These are phyloP conservation scores for Massariosphaeria phaeospora DNA, from an alignment of 495 filamentous ascomycete species.

Conservation along the genomic window DNA sequence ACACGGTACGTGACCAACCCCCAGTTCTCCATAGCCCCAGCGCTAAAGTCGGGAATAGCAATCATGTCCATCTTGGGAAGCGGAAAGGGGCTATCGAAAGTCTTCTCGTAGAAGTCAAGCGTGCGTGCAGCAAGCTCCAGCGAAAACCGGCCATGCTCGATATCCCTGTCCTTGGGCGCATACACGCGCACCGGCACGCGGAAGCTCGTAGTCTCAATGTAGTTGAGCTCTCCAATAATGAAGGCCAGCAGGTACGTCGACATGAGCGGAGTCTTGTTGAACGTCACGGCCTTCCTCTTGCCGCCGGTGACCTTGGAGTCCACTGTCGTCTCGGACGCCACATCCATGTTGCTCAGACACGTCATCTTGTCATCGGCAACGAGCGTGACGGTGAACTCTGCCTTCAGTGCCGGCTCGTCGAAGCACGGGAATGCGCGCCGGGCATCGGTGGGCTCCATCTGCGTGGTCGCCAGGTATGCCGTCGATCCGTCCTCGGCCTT, in stretches of 20 bases:
- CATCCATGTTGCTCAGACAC: slow-evolving; percentile 78
- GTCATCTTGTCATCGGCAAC: slow-evolving; percentile 69
- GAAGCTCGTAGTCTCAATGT: slow-evolving; percentile 69
- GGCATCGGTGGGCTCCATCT: slow-evolving; percentile 79
- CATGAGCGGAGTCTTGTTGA: slow-evolving; percentile 70
- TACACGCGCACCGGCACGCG: slow-evolving; percentile 69
- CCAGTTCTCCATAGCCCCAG: slow-evolving; percentile 99
- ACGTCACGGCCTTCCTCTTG: slow-evolving; percentile 65
- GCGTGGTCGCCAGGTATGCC: slow-evolving; percentile 66
- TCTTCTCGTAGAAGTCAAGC: slow-evolving; percentile 68
- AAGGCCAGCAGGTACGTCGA: slow-evolving; percentile 75
- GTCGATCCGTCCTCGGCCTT: slow-evolving; percentile 59
- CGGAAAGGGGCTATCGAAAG: slow-evolving; percentile 67
- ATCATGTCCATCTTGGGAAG: slow-evolving; percentile 95
- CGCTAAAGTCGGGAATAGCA: slow-evolving; percentile 88
- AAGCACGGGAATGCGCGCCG: slow-evolving; percentile 72
- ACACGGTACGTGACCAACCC: slow-evolving; percentile 92
- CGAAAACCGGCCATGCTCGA: slow-evolving; percentile 64
- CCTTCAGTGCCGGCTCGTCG: slow-evolving; percentile 72
- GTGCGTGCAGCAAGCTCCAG: slow-evolving; percentile 64
- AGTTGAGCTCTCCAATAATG: slow-evolving; percentile 70
- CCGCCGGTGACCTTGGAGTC: slow-evolving; percentile 49
- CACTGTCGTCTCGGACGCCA: slow-evolving; percentile 58
- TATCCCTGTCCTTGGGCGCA: slow-evolving; percentile 57
- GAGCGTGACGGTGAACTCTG: slow-evolving; percentile 66